These are phyloP conservation scores for Glonium stellatum DNA, from an alignment of 495 filamentous ascomycete species.

Conservation along the genomic window DNA sequence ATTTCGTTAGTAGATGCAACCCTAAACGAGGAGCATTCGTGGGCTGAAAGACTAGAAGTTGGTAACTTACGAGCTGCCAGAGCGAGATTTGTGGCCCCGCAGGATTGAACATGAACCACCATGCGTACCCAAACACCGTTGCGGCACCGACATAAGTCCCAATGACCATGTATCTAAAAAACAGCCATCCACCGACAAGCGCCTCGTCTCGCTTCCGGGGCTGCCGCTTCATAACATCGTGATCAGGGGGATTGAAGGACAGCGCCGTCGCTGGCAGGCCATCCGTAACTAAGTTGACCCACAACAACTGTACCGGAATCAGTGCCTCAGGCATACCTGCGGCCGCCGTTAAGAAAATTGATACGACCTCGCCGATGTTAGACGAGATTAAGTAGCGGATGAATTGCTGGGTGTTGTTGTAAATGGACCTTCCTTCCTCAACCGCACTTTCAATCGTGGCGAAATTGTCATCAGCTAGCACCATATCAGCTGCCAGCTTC, in stretches of 20 bases:
- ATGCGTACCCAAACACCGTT: slow-evolving; percentile 95
- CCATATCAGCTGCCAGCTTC: slow-evolving; percentile 97
- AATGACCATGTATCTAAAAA: slow-evolving; percentile 96
- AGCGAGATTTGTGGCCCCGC: slow-evolving; percentile 90
- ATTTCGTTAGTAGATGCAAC: not conserved
- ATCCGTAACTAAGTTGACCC: slow-evolving; percentile 99
- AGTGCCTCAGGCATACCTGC: slow-evolving; percentile 97
- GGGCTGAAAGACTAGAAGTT: not conserved
- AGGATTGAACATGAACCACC: slow-evolving; percentile 98
- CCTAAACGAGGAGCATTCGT: not conserved
- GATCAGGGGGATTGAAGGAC: slow-evolving; percentile 94
- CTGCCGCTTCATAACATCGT: slow-evolving; percentile 91
- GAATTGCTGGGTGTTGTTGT: slow-evolving; percentile 99
- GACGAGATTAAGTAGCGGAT: slow-evolving; percentile 98
- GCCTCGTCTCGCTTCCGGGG: slow-evolving; percentile 87
- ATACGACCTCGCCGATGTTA: slow-evolving; percentile 99
- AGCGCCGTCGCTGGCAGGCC: slow-evolving; percentile 93
- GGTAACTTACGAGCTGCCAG: slow-evolving; percentile 63
- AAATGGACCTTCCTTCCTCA: slow-evolving; percentile 96
- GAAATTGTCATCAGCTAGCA: slow-evolving; percentile 97
- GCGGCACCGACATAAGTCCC: slow-evolving; percentile 91
- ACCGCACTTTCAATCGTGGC: slow-evolving; percentile 94
- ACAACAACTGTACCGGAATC: slow-evolving; percentile 94
- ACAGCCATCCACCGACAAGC: slow-evolving; percentile 89
- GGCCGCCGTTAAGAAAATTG: slow-evolving; percentile 96